Conservation (phyloP, 2,329 filamentous ascomycete species). For the Tolypocladium pustulatum region DNA sequence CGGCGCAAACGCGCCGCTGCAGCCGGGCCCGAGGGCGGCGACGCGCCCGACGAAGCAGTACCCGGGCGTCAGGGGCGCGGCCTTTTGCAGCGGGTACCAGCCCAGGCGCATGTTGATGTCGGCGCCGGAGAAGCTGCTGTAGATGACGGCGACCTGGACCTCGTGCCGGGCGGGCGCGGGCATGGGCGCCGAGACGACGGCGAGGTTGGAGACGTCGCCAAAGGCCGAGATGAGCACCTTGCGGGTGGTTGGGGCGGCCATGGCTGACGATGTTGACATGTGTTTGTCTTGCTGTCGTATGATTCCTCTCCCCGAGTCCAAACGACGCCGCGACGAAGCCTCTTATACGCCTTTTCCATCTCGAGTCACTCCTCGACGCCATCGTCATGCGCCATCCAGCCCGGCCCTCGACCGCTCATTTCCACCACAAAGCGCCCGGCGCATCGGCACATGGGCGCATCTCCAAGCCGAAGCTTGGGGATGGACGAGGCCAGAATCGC, state of each 20-base stretch:
- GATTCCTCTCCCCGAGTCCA: too few species aligned
- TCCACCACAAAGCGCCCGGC: not conserved
- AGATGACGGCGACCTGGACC: constrained; percentile 35
- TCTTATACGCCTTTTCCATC: not conserved
- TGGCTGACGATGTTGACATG: not conserved
- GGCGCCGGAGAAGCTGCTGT: constrained; percentile 34
- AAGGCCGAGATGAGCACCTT: constrained; percentile 33
- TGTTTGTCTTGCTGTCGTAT: not conserved
- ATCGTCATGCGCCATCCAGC: too few species aligned
- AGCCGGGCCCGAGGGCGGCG: constrained; percentile 20
- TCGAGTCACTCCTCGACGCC: not conserved
- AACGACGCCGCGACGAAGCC: not conserved
- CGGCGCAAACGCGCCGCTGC: constrained; percentile 14
- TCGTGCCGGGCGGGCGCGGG: constrained; percentile 28
- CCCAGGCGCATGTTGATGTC: constrained; percentile 40
- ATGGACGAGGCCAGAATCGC: not conserved
- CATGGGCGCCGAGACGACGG: constrained; percentile 22
- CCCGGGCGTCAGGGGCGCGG: constrained; percentile 35
- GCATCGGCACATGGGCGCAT: not conserved
- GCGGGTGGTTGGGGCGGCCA: constrained; percentile 20
- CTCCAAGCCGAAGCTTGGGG: not conserved
- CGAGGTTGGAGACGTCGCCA: constrained; percentile 27
- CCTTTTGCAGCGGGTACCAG: constrained; percentile 32
- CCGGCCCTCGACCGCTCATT: not conserved
- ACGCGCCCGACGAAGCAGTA: constrained; percentile 37